phyloP scores from a whole-genome alignment of 2,329 filamentous ascomycete genomes.

The Cladosporium cucumerinum region DNA sequence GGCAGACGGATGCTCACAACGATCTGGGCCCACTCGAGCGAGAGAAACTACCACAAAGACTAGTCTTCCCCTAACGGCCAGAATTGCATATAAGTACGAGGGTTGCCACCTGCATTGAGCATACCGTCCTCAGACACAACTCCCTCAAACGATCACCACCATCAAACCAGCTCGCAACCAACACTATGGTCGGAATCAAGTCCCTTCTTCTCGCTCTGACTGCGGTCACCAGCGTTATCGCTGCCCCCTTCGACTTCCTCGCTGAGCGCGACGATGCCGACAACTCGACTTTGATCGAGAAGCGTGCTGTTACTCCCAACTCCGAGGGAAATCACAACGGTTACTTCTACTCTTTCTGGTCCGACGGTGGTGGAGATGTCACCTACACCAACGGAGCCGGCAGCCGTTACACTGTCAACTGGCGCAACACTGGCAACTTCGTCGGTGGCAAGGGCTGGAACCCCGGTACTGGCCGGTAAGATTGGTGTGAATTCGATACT shows the following conservation, averaged over 20 bases:
- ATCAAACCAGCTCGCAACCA: not conserved
- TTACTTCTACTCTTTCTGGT: conserved; percentile 62
- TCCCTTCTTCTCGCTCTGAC: conserved; percentile 38
- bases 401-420: conserved; percentile 48
- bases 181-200: conserved; percentile 15
- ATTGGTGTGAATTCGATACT: not conserved
- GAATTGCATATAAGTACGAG: conserved; percentile 2
- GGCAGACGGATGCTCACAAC: not conserved
- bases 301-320: conserved; percentile 43
- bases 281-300: conserved; percentile 29
- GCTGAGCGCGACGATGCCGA: conserved; percentile 33
- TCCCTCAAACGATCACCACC: not conserved
- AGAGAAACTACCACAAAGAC: not conserved
- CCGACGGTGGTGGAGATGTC: conserved; percentile 50
- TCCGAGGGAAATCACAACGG: conserved; percentile 52
- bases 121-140: not conserved
- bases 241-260: conserved; percentile 34
- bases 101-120: not conserved
- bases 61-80: not conserved
- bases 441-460: conserved; percentile 60
- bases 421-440: conserved; percentile 51
- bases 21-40: not conserved
- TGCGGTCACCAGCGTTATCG: conserved; percentile 35
- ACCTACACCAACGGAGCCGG: conserved; percentile 55
- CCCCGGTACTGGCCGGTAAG: conserved; percentile 50